Evolutionary conservation across 108 stramenopile genomes (phyloP).

Genomic region (Thalassiosira profunda): DNA sequence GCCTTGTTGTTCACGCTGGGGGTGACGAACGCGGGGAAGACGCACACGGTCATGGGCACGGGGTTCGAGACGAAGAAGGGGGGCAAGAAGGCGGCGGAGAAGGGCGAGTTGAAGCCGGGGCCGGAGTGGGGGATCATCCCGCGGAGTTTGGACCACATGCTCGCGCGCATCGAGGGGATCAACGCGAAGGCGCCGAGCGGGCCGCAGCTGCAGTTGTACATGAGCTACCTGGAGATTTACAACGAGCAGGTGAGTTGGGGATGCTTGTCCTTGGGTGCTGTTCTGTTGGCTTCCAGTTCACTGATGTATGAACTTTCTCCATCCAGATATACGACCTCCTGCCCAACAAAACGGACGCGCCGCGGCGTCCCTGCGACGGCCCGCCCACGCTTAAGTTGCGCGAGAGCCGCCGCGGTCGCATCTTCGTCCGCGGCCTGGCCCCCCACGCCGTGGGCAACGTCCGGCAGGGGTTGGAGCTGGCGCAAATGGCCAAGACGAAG

Average conservation of each 20-base stretch:
- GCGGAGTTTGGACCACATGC: conserved; percentile 73
- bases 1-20: conserved; percentile 97
- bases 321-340: conserved; percentile 94
- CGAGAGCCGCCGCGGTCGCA: conserved; percentile 83
- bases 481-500: conserved; percentile 64
- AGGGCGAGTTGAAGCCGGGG: background rate
- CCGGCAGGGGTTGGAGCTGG: conserved; percentile 67
- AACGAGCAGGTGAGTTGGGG: too few species aligned
- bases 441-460: conserved; percentile 74
- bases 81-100: conserved; percentile 6
- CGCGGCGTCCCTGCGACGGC: conserved; percentile 28
- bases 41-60: conserved; percentile 95
- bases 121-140: conserved; percentile 87
- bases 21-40: conserved; percentile 99
- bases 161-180: conserved; percentile 46
- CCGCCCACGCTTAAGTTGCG: conserved; percentile 81
- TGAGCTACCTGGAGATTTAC: conserved; percentile 98
- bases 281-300: too few species aligned
- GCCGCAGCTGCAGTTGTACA: conserved; percentile 51
- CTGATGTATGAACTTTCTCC: too few species aligned
- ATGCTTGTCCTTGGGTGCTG: too few species aligned
- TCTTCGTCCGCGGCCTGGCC: conserved; percentile 84
- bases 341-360: conserved; percentile 34
- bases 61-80: conserved; percentile 38
- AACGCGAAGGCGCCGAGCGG: conserved; percentile 14